Evolutionary conservation across 164 flowering plant genomes (phyloP), one percentile per base, ranked within the genome.

Genomic region (Dillenia suffruticosa): DNA sequence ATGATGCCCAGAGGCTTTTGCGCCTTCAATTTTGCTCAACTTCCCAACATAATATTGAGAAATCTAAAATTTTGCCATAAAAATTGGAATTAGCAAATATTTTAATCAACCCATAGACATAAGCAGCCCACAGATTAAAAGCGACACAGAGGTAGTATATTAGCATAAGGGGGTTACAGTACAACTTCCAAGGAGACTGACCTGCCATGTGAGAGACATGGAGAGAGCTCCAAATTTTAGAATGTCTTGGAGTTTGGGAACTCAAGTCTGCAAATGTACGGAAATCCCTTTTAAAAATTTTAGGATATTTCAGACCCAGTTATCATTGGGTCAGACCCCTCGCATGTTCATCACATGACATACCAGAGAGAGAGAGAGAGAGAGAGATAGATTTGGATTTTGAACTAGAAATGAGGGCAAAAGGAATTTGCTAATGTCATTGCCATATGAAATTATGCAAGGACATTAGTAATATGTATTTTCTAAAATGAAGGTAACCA

Each of bases 191-290:
- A 49, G 43, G 9, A 32, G 47, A 0, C 54, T 49, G 54, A 50
- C 45, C 45, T 60, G 54, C 54, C 63, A 60, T 50, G 46, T 60
- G 63, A 32, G 63, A 40, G 55, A 50, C 46, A 60, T 49, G 54
- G 43, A 11, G 54, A 12, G 43, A 60, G 22, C 54, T 49, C 40
- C 40, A 4, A 32, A 32, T 7, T 26, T 0, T 4, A 32, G 55
- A 49, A 60, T 60, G 46, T 60, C 46, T 49, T n/a, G 54, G 16
- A 60, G 46, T 60, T 60, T 49, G 54, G 10, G 15, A 17, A 13
- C 59, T 16, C 13, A 10, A 2, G 5, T 6, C 45, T 50, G 63
- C 7, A 50, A 49, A 24, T 26, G 63, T 60, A 60, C 45, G 54
- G 63, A 49, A 15, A 1, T 16, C 9, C 15, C 43, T 44, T 56